phyloP scores from a whole-genome alignment of 139 green algal genomes.

The Tetraselmis striata region DNA sequence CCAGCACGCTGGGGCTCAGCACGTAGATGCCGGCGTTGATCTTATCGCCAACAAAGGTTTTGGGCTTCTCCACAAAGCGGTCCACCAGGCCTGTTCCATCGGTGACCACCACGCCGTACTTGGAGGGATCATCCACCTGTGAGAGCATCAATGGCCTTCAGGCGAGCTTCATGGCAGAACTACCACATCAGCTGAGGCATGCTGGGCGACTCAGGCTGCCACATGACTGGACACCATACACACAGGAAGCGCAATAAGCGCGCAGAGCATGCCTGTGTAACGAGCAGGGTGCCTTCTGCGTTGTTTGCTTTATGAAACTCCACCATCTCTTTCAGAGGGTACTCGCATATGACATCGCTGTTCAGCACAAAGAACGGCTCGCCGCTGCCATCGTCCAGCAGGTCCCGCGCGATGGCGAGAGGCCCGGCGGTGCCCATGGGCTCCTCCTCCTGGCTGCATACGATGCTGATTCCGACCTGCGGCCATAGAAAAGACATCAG shows the following conservation, averaged over 20 bases:
- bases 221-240: too few relatives aligned
- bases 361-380: slow-evolving; percentile 97
- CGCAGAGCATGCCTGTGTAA: too few relatives aligned
- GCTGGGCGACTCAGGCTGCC: too few relatives aligned
- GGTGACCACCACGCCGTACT: slow-evolving; percentile 95
- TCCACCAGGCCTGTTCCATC: slow-evolving; percentile 75
- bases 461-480: background rate
- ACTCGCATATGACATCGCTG: slow-evolving; percentile 95
- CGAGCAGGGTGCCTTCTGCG: slow-evolving; percentile 90
- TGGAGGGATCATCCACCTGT: slow-evolving; percentile 86
- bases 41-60: slow-evolving; percentile 97
- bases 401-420: slow-evolving; percentile 78
- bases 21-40: slow-evolving; percentile 99
- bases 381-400: slow-evolving; percentile 77
- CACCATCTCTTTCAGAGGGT: slow-evolving; percentile 83
- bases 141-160: slow-evolving; percentile 9
- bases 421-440: slow-evolving; percentile 96
- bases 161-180: background rate
- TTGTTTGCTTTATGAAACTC: slow-evolving; percentile 67
- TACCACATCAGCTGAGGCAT: slow-evolving; percentile 10
- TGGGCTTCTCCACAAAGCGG: slow-evolving; percentile 92
- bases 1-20: slow-evolving; percentile 69
- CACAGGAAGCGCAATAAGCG: too few relatives aligned
- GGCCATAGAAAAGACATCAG: too few relatives aligned
- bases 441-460: slow-evolving; percentile 78